Conservation (phyloP, 2,329 filamentous ascomycete genomes). For the Xylariaceae sp. region DNA sequence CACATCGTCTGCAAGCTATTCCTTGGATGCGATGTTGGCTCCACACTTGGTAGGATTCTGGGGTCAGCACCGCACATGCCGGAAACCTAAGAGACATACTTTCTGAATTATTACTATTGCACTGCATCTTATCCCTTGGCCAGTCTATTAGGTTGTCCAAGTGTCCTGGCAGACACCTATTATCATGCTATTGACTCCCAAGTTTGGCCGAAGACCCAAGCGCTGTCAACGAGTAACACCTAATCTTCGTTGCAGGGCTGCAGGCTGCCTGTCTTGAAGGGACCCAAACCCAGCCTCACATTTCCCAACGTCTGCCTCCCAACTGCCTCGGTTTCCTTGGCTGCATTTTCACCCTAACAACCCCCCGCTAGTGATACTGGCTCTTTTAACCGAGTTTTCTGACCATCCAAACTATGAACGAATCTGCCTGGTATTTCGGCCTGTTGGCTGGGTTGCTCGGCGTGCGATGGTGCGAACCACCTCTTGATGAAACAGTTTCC, state of each 20-base stretch:
- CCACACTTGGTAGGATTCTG: constrained; percentile 15
- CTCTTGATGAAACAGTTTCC: constrained; percentile 11
- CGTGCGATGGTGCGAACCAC: constrained; percentile 15
- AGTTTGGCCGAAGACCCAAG: neutral
- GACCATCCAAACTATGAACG: neutral
- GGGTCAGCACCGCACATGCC: constrained; percentile 14
- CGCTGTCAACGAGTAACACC: neutral
- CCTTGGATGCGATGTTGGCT: constrained; percentile 5
- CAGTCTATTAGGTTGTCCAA: neutral
- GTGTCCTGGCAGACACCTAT: neutral
- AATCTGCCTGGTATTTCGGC: neutral
- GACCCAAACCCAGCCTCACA: neutral
- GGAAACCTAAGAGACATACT: neutral
- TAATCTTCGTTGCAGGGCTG: neutral
- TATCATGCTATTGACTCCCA: neutral
- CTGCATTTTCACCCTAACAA: neutral
- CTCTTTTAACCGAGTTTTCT: neutral
- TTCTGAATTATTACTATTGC: neutral
- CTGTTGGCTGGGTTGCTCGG: constrained; percentile 6
- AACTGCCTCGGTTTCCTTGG: neutral
- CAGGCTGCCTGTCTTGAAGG: neutral
- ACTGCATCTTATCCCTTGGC: neutral
- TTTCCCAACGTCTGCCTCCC: neutral
- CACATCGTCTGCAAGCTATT: constrained; percentile 8
- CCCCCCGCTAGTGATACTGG: neutral